phyloP scores from a whole-genome alignment of 441 rosid genomes.

The Populus hybrid region DNA sequence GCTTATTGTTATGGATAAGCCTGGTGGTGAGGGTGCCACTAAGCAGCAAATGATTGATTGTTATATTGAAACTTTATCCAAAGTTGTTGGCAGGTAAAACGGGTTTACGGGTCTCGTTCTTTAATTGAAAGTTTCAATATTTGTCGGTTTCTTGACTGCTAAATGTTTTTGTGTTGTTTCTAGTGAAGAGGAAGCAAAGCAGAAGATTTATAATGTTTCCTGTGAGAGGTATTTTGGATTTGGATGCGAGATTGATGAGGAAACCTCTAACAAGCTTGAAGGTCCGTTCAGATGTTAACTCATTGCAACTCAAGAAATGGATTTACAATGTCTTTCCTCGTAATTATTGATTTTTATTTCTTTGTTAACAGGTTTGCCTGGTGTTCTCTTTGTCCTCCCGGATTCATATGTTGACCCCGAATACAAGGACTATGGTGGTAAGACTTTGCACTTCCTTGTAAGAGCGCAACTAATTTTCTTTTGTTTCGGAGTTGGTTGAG shows the following conservation, averaged over 20 bases:
- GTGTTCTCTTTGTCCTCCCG: constrained; percentile 85
- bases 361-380: constrained; percentile 61
- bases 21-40: constrained; percentile 83
- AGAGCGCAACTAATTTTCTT: background rate
- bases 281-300: constrained; percentile 32
- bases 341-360: background rate
- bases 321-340: background rate
- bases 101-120: background rate
- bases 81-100: constrained; percentile 70
- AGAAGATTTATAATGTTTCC: constrained; percentile 82
- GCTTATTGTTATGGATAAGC: constrained; percentile 96
- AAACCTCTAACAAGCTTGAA: constrained; percentile 88
- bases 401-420: constrained; percentile 94
- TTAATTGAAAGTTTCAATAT: background rate
- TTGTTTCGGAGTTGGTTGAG: background rate
- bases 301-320: background rate
- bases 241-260: constrained; percentile 95
- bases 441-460: constrained; percentile 7
- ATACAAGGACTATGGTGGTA: constrained; percentile 91
- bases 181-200: constrained; percentile 90
- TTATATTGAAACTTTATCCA: constrained; percentile 71
- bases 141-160: background rate
- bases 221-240: constrained; percentile 95
- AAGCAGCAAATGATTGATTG: constrained; percentile 97
- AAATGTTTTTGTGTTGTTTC: background rate